Evolutionary conservation across 2,329 filamentous ascomycete genomes (phyloP), one percentile per base, ranked within the genome.

Genomic region (Pseudogymnoascus sp.): DNA sequence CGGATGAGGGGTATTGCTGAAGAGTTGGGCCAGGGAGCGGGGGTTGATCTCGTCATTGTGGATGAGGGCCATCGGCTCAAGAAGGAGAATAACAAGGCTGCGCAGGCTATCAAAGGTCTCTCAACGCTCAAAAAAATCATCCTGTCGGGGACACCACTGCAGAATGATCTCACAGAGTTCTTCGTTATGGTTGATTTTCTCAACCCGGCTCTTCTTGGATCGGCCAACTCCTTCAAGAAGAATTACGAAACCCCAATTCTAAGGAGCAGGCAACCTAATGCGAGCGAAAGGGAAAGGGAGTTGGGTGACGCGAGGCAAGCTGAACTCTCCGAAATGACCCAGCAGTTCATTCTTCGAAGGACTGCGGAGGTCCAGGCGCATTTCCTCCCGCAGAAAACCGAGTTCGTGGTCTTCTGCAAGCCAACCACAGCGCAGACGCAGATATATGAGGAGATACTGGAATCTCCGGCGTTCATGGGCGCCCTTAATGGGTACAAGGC

Each of bases 51-150:
- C 70, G 96, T 99, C 70, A 93, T 99, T 69, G 96, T 97, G 62
- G 93, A 99, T 69, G 95, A 99, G 76, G 95, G 95, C 0, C 95
- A 99, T 73, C 89, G 95, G 0, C 88, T 99, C 80, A 99, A 99
- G 78, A 99, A 97, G 66, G 88, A 96, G 67, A 92, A 97, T 61
- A 96, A 93, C 44, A 90, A 91, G 66, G 82, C 97, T 0, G 96
- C 97, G 65, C 89, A 91, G 61, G 92, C 93, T 0, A 97, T 96
- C 40, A 84, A 93, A 60, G 81, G 97, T 0, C 82, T 99, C 1
- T 42, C 38, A 21, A 97, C 95, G 0, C 61, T 65, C 3, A 68
- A 67, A 50, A 61, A 70, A 63, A 66, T 74, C 60, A 71, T 74
- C 35, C 61, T 74, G n/a, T 72, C 72, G n/a, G 95, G 95, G 9